phyloP scores from a whole-genome alignment of 257 asterid species.

The Hygrophila difformis region DNA sequence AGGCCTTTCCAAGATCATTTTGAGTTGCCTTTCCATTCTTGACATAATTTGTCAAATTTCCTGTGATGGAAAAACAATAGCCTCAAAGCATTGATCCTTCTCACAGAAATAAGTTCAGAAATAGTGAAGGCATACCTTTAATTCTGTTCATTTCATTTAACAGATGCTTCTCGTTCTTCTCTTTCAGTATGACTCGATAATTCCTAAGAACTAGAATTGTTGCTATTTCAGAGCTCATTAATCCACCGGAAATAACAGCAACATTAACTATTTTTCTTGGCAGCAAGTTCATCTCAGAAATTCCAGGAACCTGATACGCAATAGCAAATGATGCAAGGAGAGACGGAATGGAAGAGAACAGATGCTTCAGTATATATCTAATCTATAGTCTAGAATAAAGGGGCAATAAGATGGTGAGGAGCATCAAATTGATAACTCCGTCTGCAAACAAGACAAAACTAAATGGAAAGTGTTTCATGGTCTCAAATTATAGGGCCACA shows the following conservation, averaged over 20 bases:
- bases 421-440: constrained; percentile 1
- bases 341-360: constrained; percentile 2
- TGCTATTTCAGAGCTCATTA: constrained; percentile 38
- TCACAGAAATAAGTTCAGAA: background rate
- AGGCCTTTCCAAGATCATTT: constrained; percentile 18
- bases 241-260: constrained; percentile 48
- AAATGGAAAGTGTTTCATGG: background rate
- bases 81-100: constrained; percentile 1
- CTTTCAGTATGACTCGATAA: constrained; percentile 37
- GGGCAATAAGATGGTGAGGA: background rate
- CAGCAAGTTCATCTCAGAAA: constrained; percentile 30
- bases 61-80: constrained; percentile 19
- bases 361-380: background rate
- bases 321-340: constrained; percentile 10
- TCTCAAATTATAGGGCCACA: constrained; percentile 6
- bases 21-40: constrained; percentile 26
- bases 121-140: constrained; percentile 20
- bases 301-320: constrained; percentile 35
- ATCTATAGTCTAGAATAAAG: constrained; percentile 1
- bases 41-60: constrained; percentile 24
- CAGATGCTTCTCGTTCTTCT: constrained; percentile 24
- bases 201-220: constrained; percentile 26
- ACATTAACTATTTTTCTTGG: constrained; percentile 38
- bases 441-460: background rate
- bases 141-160: constrained; percentile 15